A percentile compares a stretch with the other conserved stretches of the same genome.
phyloP scores from a whole-genome alignment of 257 asterid genomes.

The Penstemon davidsonii region DNA sequence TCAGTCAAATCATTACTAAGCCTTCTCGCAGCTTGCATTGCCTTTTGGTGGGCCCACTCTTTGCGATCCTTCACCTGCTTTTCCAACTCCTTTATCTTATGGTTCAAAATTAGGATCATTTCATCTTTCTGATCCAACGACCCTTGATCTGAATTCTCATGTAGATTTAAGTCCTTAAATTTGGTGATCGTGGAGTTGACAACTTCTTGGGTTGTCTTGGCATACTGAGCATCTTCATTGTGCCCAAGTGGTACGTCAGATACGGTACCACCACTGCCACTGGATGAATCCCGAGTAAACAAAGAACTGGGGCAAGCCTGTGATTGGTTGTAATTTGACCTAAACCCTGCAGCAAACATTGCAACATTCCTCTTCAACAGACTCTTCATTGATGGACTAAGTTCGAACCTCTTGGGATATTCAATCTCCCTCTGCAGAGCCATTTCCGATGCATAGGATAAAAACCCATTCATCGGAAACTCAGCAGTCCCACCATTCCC shows the following conservation, averaged over 20 bases:
- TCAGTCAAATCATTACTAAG: slow-evolving; percentile 86
- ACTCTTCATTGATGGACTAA: slow-evolving; percentile 84
- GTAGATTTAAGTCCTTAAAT: slow-evolving; percentile 79
- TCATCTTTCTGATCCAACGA: slow-evolving; percentile 77
- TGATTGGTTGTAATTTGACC: slow-evolving; percentile 63
- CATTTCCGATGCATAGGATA: slow-evolving; percentile 59
- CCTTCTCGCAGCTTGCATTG: slow-evolving; percentile 97
- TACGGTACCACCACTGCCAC: slow-evolving; percentile 30
- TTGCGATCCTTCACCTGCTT: slow-evolving; percentile 80
- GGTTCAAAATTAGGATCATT: slow-evolving; percentile 65
- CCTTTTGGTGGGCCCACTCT: slow-evolving; percentile 97
- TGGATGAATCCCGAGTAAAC: slow-evolving; percentile 45
- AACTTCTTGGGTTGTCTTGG: slow-evolving; percentile 59
- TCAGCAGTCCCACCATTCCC: slow-evolving; percentile 67
- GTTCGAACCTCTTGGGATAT: slow-evolving; percentile 85
- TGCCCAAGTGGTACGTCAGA: slow-evolving; percentile 37
- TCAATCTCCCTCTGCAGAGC: slow-evolving; percentile 78
- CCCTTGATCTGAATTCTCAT: slow-evolving; percentile 61
- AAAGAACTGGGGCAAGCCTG: slow-evolving; percentile 57
- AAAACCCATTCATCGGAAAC: slow-evolving; percentile 55
- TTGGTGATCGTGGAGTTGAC: slow-evolving; percentile 79
- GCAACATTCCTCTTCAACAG: slow-evolving; percentile 86
- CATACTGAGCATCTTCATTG: slow-evolving; percentile 47
- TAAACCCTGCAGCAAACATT: slow-evolving; percentile 87
- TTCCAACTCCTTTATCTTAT: slow-evolving; percentile 85